phyloP scores from a whole-genome alignment of 352 stramenopile genomes.

The Pythium coloratum region DNA sequence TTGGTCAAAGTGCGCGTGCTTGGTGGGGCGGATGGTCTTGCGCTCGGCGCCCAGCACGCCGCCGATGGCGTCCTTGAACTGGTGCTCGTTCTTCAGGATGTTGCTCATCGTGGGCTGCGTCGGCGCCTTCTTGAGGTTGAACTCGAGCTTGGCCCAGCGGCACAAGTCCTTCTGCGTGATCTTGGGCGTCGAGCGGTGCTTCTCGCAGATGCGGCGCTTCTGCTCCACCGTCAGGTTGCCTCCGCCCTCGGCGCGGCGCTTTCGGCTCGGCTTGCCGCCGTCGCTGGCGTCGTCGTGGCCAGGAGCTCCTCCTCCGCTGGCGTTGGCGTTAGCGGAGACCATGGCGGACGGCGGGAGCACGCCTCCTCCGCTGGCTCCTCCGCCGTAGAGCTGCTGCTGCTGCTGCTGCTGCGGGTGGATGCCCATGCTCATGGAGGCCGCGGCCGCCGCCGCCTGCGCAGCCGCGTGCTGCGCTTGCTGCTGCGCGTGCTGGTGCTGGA shows the following conservation, averaged over 20 bases:
- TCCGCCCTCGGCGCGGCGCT: slow-evolving; percentile 54
- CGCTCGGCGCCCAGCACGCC: slow-evolving; percentile 72
- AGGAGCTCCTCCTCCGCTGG: not conserved
- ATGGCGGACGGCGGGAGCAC: slow-evolving; percentile 5
- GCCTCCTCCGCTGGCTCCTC: slow-evolving; percentile 8
- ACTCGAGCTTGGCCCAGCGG: slow-evolving; percentile 88
- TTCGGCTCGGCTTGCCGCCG: slow-evolving; percentile 33
- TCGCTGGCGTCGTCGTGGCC: not conserved
- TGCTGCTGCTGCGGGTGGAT: slow-evolving; percentile 29
- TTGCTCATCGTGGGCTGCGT: slow-evolving; percentile 83
- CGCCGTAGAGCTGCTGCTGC: slow-evolving; percentile 24
- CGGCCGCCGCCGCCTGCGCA: slow-evolving; percentile 19
- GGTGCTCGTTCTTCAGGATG: slow-evolving; percentile 86
- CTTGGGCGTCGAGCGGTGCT: slow-evolving; percentile 82
- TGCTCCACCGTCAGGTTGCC: slow-evolving; percentile 87
- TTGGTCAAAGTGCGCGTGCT: slow-evolving; percentile 79
- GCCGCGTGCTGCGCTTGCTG: slow-evolving; percentile 6
- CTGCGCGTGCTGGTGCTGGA: slow-evolving; percentile 26
- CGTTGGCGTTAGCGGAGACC: not conserved
- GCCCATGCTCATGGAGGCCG: slow-evolving; percentile 23
- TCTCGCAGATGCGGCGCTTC: slow-evolving; percentile 88
- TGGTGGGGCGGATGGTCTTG: slow-evolving; percentile 84
- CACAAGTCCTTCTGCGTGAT: slow-evolving; percentile 89
- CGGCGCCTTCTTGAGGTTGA: slow-evolving; percentile 78
- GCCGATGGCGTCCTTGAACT: slow-evolving; percentile 85